Percentiles rank a stretch among this genome's conserved stretches.
phyloP scores from a whole-genome alignment of 352 stramenopile species.

The Phytophthora melonis region DNA sequence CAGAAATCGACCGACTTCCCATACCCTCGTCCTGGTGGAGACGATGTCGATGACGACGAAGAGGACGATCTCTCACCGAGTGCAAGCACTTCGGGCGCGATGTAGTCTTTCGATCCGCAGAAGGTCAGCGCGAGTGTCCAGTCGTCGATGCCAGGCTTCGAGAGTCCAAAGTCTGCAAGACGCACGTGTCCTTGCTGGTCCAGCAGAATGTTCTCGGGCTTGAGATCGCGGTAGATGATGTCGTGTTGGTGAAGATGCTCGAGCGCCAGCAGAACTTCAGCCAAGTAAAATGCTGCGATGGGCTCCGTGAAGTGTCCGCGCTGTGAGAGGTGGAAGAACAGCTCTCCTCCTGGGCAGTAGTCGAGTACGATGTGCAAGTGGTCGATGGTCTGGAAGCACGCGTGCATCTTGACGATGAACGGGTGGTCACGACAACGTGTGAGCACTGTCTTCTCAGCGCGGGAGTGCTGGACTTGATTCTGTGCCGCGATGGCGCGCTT shows the following conservation, averaged over 20 bases:
- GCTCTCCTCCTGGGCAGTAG: constrained; percentile 79
- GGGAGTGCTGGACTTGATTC: constrained; percentile 89
- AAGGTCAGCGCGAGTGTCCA: constrained; percentile 79
- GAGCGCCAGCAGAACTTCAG: constrained; percentile 88
- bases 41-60: constrained; percentile 19
- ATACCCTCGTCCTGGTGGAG: constrained; percentile 61
- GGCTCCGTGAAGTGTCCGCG: constrained; percentile 77
- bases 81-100: constrained; percentile 81
- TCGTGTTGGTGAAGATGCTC: constrained; percentile 76
- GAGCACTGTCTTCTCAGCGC: constrained; percentile 88
- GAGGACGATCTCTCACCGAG: constrained; percentile 46
- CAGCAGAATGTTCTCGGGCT: constrained; percentile 93
- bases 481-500: constrained; percentile 82
- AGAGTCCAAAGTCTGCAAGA: constrained; percentile 92
- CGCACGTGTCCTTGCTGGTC: constrained; percentile 87
- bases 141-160: constrained; percentile 75
- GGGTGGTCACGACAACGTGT: constrained; percentile 90
- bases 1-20: constrained; percentile 92
- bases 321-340: constrained; percentile 90
- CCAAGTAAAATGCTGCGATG: constrained; percentile 88
- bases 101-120: constrained; percentile 91
- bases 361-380: constrained; percentile 79
- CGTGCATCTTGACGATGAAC: constrained; percentile 93
- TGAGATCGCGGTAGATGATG: constrained; percentile 92
- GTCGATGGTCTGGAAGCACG: constrained; percentile 89